Evolutionary conservation across 2,329 filamentous ascomycete genomes (phyloP).

Genomic region (Monosporascus sp.): DNA sequence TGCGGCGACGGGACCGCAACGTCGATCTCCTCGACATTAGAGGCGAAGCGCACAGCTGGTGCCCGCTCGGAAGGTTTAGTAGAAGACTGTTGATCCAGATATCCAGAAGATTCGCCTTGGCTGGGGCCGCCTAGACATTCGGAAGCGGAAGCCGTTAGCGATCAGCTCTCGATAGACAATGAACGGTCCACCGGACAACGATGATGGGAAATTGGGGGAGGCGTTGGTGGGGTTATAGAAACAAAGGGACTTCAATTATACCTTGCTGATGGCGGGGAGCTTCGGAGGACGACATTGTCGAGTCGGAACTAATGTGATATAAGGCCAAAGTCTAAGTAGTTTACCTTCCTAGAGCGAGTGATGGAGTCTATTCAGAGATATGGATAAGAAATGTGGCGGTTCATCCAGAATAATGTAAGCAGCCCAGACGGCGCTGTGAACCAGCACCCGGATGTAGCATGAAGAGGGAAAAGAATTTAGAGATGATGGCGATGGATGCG

Average conservation of each 20-base stretch:
- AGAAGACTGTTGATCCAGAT: conserved; percentile 15
- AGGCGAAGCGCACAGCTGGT: conserved; percentile 65
- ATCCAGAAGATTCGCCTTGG: conserved; percentile 9
- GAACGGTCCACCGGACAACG: background rate
- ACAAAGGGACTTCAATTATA: background rate
- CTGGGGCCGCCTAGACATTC: conserved; percentile 14
- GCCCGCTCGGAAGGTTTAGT: conserved; percentile 25
- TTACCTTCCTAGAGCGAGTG: background rate
- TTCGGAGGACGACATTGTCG: background rate
- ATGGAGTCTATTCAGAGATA: too few relatives aligned
- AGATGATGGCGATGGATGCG: background rate
- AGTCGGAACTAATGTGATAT: background rate
- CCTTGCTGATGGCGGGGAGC: background rate
- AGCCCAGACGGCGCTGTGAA: too few relatives aligned
- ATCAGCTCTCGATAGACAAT: background rate
- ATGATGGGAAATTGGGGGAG: background rate
- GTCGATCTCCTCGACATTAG: conserved; percentile 64
- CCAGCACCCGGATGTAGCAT: background rate
- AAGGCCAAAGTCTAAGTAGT: background rate
- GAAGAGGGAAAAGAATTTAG: background rate
- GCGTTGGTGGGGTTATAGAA: background rate
- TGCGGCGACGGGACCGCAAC: conserved; percentile 35
- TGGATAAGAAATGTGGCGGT: too few relatives aligned
- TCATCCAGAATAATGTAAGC: too few relatives aligned
- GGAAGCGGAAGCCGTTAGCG: conserved; percentile 15